These are phyloP conservation scores for Nicotiana benthamiana DNA, from an alignment of 257 asterid species.

Conservation along the genomic window DNA sequence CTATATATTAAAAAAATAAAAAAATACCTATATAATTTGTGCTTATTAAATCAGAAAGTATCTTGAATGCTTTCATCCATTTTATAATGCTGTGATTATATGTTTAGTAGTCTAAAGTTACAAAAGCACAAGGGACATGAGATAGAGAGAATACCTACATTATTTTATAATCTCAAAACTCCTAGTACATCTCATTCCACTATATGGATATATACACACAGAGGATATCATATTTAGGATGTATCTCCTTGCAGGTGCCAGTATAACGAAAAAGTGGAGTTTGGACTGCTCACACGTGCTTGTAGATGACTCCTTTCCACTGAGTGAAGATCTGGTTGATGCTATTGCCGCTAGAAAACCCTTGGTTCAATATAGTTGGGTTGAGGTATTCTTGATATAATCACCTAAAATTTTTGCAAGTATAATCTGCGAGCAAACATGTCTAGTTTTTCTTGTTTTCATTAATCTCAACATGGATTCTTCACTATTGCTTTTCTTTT, in stretches of 20 bases:
- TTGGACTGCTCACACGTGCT: constrained; percentile 69
- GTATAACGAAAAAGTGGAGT: constrained; percentile 50
- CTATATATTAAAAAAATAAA: background rate
- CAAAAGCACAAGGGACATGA: background rate
- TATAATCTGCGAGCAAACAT: background rate
- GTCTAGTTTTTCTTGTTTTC: background rate
- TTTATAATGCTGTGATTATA: background rate
- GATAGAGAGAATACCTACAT: background rate
- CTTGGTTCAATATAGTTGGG: constrained; percentile 51
- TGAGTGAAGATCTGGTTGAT: constrained; percentile 49
- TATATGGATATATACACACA: background rate
- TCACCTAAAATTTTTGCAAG: background rate
- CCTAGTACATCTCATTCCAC: background rate
- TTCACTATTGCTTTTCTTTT: no score
- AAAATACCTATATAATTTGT: background rate
- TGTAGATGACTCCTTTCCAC: constrained; percentile 47
- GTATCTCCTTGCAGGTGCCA: constrained; percentile 44
- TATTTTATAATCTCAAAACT: background rate
- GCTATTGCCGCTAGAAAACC: constrained; percentile 57
- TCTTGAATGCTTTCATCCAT: background rate
- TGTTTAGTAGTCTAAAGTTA: background rate
- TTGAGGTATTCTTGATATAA: constrained; percentile 55
- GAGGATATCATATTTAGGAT: background rate
- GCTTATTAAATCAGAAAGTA: background rate
- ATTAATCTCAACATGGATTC: no score